A percentile compares a stretch with the other conserved stretches of the same genome.
Evolutionary conservation across 257 asterid species (phyloP).

Genomic region (Solanum arcanum): DNA sequence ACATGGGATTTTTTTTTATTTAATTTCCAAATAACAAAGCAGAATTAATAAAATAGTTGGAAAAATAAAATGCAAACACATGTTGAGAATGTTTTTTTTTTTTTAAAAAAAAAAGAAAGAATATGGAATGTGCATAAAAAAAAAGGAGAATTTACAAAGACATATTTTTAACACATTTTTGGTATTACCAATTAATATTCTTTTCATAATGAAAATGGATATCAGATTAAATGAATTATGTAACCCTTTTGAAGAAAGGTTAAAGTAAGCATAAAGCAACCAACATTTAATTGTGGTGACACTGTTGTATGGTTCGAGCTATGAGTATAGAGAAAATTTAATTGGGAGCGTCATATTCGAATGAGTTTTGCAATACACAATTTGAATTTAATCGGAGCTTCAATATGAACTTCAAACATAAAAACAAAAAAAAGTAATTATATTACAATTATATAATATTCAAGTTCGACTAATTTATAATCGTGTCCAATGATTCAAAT

Average conservation of each 20-base stretch:
- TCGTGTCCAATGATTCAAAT: neutral
- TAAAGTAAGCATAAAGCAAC: neutral
- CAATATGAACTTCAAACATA: rapidly evolving
- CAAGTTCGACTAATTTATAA: neutral
- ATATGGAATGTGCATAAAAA: neutral
- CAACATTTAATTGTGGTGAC: neutral
- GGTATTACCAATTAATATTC: neutral
- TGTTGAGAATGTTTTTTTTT: neutral
- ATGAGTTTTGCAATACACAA: rapidly evolving
- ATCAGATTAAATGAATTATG: neutral
- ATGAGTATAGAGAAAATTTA: rapidly evolving
- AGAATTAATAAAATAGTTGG: conserved; percentile 11
- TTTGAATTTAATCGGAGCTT: rapidly evolving
- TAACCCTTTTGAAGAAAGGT: neutral
- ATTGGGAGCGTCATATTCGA: rapidly evolving
- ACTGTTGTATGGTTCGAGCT: neutral
- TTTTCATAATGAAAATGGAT: neutral
- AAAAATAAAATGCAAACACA: neutral
- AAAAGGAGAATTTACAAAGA: neutral
- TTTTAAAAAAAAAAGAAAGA: neutral
- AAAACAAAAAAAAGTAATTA: neutral
- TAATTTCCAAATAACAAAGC: conserved; percentile 21
- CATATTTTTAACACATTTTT: neutral
- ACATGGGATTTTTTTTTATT: conserved; percentile 12
- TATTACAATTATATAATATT: neutral